Conservation (phyloP, 495 filamentous ascomycete genomes). For the Melanomma pulvis-pyrius region DNA sequence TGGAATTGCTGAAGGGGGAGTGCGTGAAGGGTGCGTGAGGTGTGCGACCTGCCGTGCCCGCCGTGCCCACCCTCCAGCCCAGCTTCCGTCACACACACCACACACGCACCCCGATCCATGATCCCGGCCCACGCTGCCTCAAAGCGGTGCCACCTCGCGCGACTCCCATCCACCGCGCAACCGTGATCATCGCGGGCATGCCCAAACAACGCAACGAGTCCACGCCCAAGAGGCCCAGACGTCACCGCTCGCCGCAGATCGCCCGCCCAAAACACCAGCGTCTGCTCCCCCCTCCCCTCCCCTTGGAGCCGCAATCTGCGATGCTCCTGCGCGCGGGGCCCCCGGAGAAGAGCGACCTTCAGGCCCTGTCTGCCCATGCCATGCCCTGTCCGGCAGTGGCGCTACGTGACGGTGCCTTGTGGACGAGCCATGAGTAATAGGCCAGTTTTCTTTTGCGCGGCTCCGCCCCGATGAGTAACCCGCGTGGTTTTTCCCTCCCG, state of each 20-base stretch:
- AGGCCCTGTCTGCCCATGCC: background rate
- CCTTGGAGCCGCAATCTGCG: background rate
- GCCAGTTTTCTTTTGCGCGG: background rate
- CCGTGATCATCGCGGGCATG: background rate
- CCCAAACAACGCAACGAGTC: background rate
- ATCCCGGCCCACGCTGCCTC: constrained; percentile 6
- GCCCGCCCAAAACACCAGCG: background rate
- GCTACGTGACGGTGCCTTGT: background rate
- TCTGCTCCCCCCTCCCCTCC: background rate
- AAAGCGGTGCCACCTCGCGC: constrained; percentile 6
- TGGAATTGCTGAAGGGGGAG: too few species aligned
- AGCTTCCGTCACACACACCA: background rate
- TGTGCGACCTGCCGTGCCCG: background rate
- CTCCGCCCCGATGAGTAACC: constrained; percentile 6
- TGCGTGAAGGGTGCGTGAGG: too few species aligned
- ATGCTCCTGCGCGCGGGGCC: background rate
- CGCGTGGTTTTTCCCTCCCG: background rate
- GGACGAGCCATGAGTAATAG: background rate
- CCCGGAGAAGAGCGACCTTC: background rate
- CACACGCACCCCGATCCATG: constrained; percentile 5
- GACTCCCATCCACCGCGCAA: background rate
- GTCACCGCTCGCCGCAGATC: background rate
- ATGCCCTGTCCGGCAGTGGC: background rate
- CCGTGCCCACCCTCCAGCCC: background rate
- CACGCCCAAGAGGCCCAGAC: background rate